Evolutionary conservation across 2,329 filamentous ascomycete genomes (phyloP).

Genomic region (Cladosporium sp.): DNA sequence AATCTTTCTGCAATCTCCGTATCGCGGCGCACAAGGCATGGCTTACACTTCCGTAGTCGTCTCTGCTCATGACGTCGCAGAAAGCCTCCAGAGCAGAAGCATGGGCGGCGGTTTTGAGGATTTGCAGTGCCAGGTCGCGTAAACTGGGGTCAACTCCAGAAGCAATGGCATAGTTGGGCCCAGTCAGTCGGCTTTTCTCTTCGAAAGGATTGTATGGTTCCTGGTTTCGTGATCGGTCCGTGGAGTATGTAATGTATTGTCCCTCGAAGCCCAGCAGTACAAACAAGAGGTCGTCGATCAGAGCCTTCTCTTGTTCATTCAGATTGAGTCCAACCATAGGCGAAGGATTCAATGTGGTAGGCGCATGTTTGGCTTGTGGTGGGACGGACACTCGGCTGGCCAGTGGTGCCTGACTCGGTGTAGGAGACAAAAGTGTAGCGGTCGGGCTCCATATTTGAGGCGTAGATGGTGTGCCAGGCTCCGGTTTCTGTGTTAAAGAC

Average conservation of each 20-base stretch:
- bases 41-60: constrained; percentile 91
- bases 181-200: constrained; percentile 83
- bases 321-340: constrained; percentile 70
- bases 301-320: constrained; percentile 79
- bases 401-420: constrained; percentile 63
- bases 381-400: constrained; percentile 66
- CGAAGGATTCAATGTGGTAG: constrained; percentile 65
- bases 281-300: constrained; percentile 88
- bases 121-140: constrained; percentile 80
- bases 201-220: constrained; percentile 79
- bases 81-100: constrained; percentile 90
- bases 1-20: constrained; percentile 87
- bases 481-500: neutral
- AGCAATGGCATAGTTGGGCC: constrained; percentile 76
- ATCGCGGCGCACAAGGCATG: constrained; percentile 96
- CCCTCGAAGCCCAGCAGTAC: constrained; percentile 98
- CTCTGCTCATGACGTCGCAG: constrained; percentile 88
- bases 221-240: neutral
- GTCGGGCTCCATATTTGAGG: constrained; percentile 70
- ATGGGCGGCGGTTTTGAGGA: constrained; percentile 92
- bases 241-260: constrained; percentile 85
- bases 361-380: constrained; percentile 65
- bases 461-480: constrained; percentile 11
- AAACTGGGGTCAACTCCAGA: constrained; percentile 87
- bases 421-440: constrained; percentile 70